Evolutionary conservation across 352 stramenopile genomes (phyloP), one percentile per base, ranked within the genome.

Genomic region (Pythium sp.): DNA sequence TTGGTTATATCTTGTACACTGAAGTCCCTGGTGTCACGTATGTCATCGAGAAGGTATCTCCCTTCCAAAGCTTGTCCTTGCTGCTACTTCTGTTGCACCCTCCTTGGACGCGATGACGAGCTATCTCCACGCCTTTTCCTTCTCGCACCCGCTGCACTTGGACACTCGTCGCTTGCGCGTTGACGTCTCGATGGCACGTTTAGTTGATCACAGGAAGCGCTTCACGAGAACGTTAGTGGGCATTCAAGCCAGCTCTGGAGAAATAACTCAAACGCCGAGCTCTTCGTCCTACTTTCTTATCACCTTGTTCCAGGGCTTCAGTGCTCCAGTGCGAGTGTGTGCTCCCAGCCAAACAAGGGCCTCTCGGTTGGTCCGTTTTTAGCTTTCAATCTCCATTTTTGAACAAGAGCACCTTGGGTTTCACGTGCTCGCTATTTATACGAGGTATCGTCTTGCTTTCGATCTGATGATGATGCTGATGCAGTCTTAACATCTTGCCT

Each of bases 31-130:
- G 12, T 43, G 30, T 22, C 20, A 30, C 58, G 46, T 66, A 66
- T 66, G 46, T 66, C 60, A 66, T 66, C 51, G 60, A 66, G 59
- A 65, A 62, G 36, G 32, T 38, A 5, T 36, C 9, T 18, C 28
- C 30, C 26, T 59, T 9, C 54, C 43, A 24, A 22, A 51, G 18
- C 54, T 15, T n/a, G 15, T 18, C 18, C 20, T 30, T 60, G 24
- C 14, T 58, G 14, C 53, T 41, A 15, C 15, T 26, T 7, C 18
- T 61, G 18, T 26, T 12, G 24, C 53, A 22, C 18, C 28, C 28
- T 14, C n/a, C 11, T 20, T 18, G 49, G 22, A 51, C 43, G 6
- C 18, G 43, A 24, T 24, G 18, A 24, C 18, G 2, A 51, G 43
- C 43, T 51, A 51, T 24, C 43, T 51, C 43, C 49, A 56, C 49